These are phyloP conservation scores for Leccinum boreale DNA, from an alignment of 768 basidiomycete genomes.

Conservation along the genomic window DNA sequence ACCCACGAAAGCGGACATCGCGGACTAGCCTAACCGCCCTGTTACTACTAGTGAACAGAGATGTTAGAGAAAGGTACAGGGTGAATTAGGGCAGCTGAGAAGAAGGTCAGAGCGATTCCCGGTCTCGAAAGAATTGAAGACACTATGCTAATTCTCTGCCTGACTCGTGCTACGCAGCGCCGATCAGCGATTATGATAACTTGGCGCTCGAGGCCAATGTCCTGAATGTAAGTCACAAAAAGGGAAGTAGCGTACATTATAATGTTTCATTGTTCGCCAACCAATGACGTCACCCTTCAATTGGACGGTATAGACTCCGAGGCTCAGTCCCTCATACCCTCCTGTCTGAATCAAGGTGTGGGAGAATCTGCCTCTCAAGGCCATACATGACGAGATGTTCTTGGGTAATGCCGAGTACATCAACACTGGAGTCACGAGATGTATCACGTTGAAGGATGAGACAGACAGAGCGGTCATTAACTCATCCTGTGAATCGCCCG, in stretches of 20 bases:
- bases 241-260: slow-evolving; percentile 2
- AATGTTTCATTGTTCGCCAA: background rate
- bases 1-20: background rate
- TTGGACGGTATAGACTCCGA: slow-evolving; percentile 32
- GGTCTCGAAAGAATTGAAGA: background rate
- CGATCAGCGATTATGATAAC: background rate
- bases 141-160: no score
- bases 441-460: slow-evolving; percentile 6
- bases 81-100: background rate
- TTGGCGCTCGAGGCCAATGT: background rate
- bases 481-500: slow-evolving; percentile 22
- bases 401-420: slow-evolving; percentile 21
- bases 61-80: background rate
- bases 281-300: slow-evolving; percentile 5
- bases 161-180: no score
- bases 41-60: background rate
- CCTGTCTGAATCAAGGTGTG: slow-evolving; percentile 29
- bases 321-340: slow-evolving; percentile 28
- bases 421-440: slow-evolving; percentile 33
- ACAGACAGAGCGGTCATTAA: slow-evolving; percentile 17
- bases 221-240: background rate
- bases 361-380: slow-evolving; percentile 27
- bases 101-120: background rate
- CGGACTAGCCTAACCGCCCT: background rate
- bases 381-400: slow-evolving; percentile 21